phyloP scores from a whole-genome alignment of 1,139 yeast genomes.

The Fermentozyma sake region DNA sequence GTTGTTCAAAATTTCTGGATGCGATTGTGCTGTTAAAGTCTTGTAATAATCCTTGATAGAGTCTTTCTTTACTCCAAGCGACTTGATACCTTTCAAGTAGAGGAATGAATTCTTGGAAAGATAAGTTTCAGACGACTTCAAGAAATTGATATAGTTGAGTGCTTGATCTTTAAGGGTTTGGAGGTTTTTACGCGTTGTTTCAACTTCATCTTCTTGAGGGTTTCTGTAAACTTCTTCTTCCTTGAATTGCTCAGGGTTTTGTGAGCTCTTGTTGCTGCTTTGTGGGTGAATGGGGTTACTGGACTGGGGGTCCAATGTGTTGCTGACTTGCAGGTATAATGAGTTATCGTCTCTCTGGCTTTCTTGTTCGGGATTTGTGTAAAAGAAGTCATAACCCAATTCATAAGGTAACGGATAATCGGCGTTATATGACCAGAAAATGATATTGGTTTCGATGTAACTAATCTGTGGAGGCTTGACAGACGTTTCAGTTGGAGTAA shows the following conservation, averaged over 20 bases:
- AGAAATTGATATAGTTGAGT: constrained; percentile 28
- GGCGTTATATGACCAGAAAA: constrained; percentile 40
- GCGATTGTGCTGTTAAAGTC: constrained; percentile 17
- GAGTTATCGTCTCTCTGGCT: constrained; percentile 7
- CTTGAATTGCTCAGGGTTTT: no score
- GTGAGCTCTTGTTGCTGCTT: no score
- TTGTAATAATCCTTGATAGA: constrained; percentile 36
- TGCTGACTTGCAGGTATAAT: no score
- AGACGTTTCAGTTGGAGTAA: constrained; percentile 19
- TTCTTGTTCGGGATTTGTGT: constrained; percentile 21
- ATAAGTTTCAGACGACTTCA: constrained; percentile 29
- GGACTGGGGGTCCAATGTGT: no score
- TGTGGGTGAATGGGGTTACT: no score
- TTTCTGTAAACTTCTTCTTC: no score
- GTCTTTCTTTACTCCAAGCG: constrained; percentile 40
- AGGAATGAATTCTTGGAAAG: constrained; percentile 33
- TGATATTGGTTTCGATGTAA: constrained; percentile 32
- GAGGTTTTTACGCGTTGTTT: constrained; percentile 31
- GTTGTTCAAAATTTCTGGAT: constrained; percentile 19
- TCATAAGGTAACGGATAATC: constrained; percentile 42
- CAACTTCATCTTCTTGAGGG: constrained; percentile 26
- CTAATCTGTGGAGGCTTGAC: constrained; percentile 29
- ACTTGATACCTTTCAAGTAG: constrained; percentile 36
- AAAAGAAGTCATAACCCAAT: constrained; percentile 41
- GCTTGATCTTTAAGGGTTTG: constrained; percentile 35